A percentile compares a stretch with the other conserved stretches of the same genome.
phyloP scores from a whole-genome alignment of 2,329 filamentous ascomycete genomes.

The Exophiala xenobiotica region DNA sequence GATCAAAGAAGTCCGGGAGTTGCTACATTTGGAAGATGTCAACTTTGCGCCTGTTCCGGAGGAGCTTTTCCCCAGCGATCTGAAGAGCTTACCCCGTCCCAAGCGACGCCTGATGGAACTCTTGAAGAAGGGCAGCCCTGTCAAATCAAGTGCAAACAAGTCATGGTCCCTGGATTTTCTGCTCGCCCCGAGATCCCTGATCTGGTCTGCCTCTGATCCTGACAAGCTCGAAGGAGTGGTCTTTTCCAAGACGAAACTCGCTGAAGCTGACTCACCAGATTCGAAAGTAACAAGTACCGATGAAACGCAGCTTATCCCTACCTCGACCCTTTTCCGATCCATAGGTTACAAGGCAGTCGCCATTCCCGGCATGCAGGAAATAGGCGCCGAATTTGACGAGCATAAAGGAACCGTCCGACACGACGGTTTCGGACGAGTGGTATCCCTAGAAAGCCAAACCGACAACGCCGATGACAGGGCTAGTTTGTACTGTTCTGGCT shows the following conservation, averaged over 20 bases:
- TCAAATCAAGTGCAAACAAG: constrained; percentile 54
- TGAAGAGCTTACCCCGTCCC: constrained; percentile 70
- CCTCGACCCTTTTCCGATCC: constrained; percentile 81
- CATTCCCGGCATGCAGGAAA: constrained; percentile 69
- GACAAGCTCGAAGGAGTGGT: constrained; percentile 61
- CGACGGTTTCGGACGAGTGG: constrained; percentile 73
- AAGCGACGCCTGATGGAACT: constrained; percentile 77
- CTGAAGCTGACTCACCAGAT: constrained; percentile 52
- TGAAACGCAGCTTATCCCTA: constrained; percentile 53
- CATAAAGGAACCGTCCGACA: constrained; percentile 75
- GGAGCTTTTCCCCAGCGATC: constrained; percentile 65
- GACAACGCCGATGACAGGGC: constrained; percentile 54
- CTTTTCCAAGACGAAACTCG: constrained; percentile 59
- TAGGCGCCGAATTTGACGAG: constrained; percentile 76
- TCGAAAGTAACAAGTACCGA: constrained; percentile 52
- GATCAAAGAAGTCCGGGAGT: constrained; percentile 88
- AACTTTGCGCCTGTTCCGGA: constrained; percentile 68
- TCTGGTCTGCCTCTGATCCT: constrained; percentile 48
- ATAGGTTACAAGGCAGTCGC: constrained; percentile 87
- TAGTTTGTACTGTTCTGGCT: constrained; percentile 84
- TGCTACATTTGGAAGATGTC: constrained; percentile 73
- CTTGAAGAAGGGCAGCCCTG: constrained; percentile 69
- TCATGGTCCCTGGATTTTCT: constrained; percentile 86
- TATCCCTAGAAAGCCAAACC: constrained; percentile 32
- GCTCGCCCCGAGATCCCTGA: constrained; percentile 71